These are phyloP conservation scores for Pinus tabuliformis DNA, from an alignment of 75 land plant genomes.

Conservation along the genomic window DNA sequence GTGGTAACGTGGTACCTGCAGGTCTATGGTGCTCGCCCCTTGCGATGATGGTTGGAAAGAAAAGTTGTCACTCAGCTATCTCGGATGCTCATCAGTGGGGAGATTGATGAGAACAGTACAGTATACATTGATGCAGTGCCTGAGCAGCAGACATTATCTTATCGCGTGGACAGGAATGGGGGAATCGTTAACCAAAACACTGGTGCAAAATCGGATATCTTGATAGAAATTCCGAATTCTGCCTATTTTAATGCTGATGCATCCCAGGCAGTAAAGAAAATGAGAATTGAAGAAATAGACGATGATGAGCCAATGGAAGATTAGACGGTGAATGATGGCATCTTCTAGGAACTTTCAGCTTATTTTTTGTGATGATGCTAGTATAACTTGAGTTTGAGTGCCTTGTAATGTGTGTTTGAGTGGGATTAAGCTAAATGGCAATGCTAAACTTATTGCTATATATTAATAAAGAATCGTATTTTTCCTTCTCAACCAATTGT, in stretches of 20 bases:
- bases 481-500: no score
- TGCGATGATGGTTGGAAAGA: conserved; percentile 94
- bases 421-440: no score
- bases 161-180: conserved; percentile 65
- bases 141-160: conserved; percentile 38
- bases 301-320: conserved; percentile 74
- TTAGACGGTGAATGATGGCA: neutral
- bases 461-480: no score
- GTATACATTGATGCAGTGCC: conserved; percentile 74
- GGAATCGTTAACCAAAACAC: conserved; percentile 69
- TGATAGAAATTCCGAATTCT: conserved; percentile 62
- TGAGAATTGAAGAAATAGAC: conserved; percentile 68
- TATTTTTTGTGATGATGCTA: no score
- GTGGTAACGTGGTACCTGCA: conserved; percentile 10
- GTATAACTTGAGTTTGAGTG: no score
- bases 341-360: no score
- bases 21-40: conserved; percentile 98
- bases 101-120: conserved; percentile 91
- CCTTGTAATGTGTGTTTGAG: no score
- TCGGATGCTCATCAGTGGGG: conserved; percentile 75
- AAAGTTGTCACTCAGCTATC: conserved; percentile 92
- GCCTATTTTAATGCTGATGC: conserved; percentile 35
- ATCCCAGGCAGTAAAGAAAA: conserved; percentile 68
- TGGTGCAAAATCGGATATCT: conserved; percentile 79
- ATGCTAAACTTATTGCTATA: no score